These are phyloP conservation scores for Ophiocytium majus DNA, from an alignment of 352 stramenopile genomes.

Conservation along the genomic window DNA sequence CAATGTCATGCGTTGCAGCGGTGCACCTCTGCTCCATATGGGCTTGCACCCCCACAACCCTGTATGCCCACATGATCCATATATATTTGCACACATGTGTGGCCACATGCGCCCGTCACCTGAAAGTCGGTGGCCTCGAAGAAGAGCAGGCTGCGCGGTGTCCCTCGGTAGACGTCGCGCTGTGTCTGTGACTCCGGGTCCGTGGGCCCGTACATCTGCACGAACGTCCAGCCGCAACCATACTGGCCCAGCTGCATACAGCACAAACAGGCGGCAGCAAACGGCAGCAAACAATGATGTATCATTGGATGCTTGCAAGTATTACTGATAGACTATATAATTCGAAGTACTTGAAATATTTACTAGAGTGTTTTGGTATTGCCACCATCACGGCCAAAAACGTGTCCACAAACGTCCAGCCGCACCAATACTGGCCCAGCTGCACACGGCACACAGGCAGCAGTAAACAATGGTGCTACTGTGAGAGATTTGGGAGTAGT, in stretches of 20 bases:
- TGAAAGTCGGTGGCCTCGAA: constrained; percentile 32
- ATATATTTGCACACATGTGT: too few species aligned
- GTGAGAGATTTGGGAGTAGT: too few species aligned
- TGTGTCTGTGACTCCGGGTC: constrained; percentile 47
- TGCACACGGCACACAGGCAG: constrained; percentile 23
- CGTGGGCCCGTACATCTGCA: constrained; percentile 73
- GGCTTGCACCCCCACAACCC: too few species aligned
- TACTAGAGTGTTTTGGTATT: too few species aligned
- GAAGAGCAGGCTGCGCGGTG: constrained; percentile 51
- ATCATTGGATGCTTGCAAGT: background rate
- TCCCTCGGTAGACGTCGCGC: constrained; percentile 48
- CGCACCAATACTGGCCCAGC: constrained; percentile 70
- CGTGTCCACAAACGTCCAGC: constrained; percentile 83
- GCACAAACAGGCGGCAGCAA: background rate
- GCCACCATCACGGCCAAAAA: too few species aligned
- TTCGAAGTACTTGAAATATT: too few species aligned
- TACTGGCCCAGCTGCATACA: constrained; percentile 58
- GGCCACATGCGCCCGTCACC: too few species aligned
- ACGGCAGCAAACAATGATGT: too few species aligned
- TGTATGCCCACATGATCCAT: too few species aligned
- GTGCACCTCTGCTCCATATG: too few species aligned
- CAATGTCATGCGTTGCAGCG: too few species aligned
- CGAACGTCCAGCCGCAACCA: constrained; percentile 83
- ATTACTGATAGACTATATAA: background rate
- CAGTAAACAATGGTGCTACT: too few species aligned